Percentiles rank a stretch among this genome's conserved stretches.
These are phyloP conservation scores for Tilletia caries DNA, from an alignment of 1,284 basidiomycete species.

Conservation along the genomic window DNA sequence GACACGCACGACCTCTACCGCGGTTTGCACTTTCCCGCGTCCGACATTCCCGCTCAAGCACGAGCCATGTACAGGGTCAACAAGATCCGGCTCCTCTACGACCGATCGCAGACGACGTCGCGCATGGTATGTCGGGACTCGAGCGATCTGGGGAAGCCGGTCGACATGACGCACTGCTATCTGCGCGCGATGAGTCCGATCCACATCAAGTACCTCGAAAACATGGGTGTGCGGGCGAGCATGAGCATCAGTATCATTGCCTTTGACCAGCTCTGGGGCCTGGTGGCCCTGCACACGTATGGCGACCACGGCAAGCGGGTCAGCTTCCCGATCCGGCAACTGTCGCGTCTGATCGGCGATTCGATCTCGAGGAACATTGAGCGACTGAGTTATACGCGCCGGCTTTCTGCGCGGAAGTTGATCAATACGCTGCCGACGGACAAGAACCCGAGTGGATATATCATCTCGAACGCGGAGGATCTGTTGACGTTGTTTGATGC, in stretches of 20 bases:
- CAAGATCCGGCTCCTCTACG: conserved; percentile 77
- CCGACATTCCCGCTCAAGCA: conserved; percentile 64
- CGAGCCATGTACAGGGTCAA: conserved; percentile 63
- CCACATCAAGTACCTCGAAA: conserved; percentile 67
- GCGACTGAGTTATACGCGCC: conserved; percentile 73
- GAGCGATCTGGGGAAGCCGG: conserved; percentile 68
- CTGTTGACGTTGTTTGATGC: conserved; percentile 77
- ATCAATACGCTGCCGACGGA: conserved; percentile 74
- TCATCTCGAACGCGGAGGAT: conserved; percentile 81
- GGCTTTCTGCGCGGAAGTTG: conserved; percentile 74
- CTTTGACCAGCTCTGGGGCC: conserved; percentile 78
- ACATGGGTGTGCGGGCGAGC: conserved; percentile 53
- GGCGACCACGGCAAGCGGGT: conserved; percentile 75
- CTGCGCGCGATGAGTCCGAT: conserved; percentile 86
- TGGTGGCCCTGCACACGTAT: conserved; percentile 80
- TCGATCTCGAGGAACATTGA: conserved; percentile 81
- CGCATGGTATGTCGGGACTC: conserved; percentile 68
- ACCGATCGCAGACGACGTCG: conserved; percentile 72
- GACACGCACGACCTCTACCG: conserved; percentile 75
- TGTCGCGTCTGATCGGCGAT: conserved; percentile 69
- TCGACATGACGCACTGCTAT: conserved; percentile 85
- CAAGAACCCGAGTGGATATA: conserved; percentile 74
- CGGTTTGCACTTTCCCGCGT: conserved; percentile 67
- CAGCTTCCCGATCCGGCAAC: conserved; percentile 75
- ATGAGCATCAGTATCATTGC: conserved; percentile 69